These are phyloP conservation scores for Talaromyces sp. DNA, from an alignment of 2,329 filamentous ascomycete species.

Conservation along the genomic window DNA sequence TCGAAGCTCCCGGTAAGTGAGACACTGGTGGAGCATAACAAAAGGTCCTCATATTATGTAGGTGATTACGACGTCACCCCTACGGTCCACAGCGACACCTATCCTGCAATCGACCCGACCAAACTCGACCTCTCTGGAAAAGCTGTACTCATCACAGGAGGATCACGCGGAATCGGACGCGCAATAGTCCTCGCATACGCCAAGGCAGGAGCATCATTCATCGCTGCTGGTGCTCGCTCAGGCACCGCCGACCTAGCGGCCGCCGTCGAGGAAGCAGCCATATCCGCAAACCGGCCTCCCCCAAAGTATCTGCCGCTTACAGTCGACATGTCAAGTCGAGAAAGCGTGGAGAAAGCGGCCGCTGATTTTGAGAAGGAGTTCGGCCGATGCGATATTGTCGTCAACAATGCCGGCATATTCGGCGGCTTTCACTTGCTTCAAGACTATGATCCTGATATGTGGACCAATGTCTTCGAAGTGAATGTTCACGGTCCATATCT, in stretches of 20 bases:
- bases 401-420: slow-evolving; percentile 48
- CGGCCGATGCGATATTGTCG: slow-evolving; percentile 42
- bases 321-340: slow-evolving; percentile 33
- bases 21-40: too few species aligned
- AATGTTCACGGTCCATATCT: slow-evolving; percentile 51
- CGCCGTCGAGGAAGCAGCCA: slow-evolving; percentile 27
- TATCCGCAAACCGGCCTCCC: slow-evolving; percentile 24
- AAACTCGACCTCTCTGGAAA: slow-evolving; percentile 30
- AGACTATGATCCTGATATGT: slow-evolving; percentile 36
- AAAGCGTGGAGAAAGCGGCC: slow-evolving; percentile 32
- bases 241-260: slow-evolving; percentile 21
- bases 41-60: not conserved
- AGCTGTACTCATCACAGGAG: slow-evolving; percentile 38
- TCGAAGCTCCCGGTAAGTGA: not conserved
- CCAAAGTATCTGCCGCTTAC: slow-evolving; percentile 32
- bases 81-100: slow-evolving; percentile 33
- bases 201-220: slow-evolving; percentile 36
- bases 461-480: slow-evolving; percentile 46
- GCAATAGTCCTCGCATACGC: slow-evolving; percentile 35
- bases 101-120: slow-evolving; percentile 31
- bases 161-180: slow-evolving; percentile 34
- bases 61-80: slow-evolving; percentile 26
- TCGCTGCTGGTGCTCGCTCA: slow-evolving; percentile 33
- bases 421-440: slow-evolving; percentile 27
- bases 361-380: slow-evolving; percentile 30